Conservation (phyloP, 2,329 filamentous ascomycete genomes). For the Neopestalotiopsis sp. region DNA sequence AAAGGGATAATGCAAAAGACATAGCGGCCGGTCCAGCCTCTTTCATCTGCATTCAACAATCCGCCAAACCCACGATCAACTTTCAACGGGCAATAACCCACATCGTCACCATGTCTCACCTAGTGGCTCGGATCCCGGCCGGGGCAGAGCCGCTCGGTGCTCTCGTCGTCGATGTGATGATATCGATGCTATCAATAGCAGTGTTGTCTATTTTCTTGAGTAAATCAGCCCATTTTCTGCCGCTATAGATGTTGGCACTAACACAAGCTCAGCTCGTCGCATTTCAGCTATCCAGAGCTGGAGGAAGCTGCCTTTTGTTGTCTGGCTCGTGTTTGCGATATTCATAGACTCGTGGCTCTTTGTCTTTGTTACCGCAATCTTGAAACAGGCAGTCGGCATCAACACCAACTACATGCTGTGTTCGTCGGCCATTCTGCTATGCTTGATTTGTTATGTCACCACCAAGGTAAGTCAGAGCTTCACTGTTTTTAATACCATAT, state of each 20-base stretch:
- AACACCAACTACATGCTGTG: conserved; percentile 57
- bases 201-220: not conserved
- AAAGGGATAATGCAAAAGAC: too few species aligned
- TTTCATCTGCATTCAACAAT: too few species aligned
- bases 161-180: not conserved
- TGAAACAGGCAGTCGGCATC: conserved; percentile 63
- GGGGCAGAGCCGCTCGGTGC: not conserved
- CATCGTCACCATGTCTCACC: too few species aligned
- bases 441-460: conserved; percentile 62
- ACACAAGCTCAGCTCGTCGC: not conserved
- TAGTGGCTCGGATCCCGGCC: too few species aligned
- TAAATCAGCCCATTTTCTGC: not conserved
- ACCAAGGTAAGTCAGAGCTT: too few species aligned
- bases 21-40: too few species aligned
- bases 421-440: conserved; percentile 64
- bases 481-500: not conserved
- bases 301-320: conserved; percentile 46
- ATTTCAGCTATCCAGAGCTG: conserved; percentile 42
- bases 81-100: too few species aligned
- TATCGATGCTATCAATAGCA: not conserved
- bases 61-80: too few species aligned
- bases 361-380: conserved; percentile 60
- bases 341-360: conserved; percentile 67
- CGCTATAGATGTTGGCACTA: not conserved
- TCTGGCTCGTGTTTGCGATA: conserved; percentile 61